These are phyloP conservation scores for Candida xyloterini DNA, from an alignment of 805 yeast species.

Conservation along the genomic window DNA sequence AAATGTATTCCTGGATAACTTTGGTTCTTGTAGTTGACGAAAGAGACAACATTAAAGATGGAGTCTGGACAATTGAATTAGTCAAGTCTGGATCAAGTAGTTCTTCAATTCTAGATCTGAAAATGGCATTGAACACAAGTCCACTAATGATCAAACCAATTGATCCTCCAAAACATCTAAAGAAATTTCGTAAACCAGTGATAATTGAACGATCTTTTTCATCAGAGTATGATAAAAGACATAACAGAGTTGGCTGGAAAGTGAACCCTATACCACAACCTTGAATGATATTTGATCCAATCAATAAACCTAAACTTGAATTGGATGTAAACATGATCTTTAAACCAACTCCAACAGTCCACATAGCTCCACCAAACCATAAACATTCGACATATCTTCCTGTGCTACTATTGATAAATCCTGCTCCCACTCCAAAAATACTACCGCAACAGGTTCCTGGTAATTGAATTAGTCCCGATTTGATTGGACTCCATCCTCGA, in stretches of 20 bases:
- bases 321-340: conserved; percentile 32
- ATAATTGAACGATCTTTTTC: conserved; percentile 52
- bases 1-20: conserved; percentile 12
- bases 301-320: conserved; percentile 33
- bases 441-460: conserved; percentile 36
- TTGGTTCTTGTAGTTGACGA: not conserved
- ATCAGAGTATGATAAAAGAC: conserved; percentile 45
- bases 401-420: conserved; percentile 38
- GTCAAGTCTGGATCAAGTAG: conserved; percentile 1
- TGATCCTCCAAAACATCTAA: conserved; percentile 55
- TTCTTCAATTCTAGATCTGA: conserved; percentile 2
- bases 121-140: conserved; percentile 12
- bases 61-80: conserved; percentile 1
- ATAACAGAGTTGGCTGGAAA: conserved; percentile 51
- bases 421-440: conserved; percentile 40
- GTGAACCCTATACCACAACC: conserved; percentile 45
- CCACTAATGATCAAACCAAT: conserved; percentile 40
- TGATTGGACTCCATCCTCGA: conserved; percentile 37
- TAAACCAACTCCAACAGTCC: conserved; percentile 40
- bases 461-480: conserved; percentile 39
- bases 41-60: conserved; percentile 4
- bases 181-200: conserved; percentile 49
- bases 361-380: conserved; percentile 32
- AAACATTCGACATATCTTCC: conserved; percentile 38
- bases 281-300: conserved; percentile 34